Conservation (phyloP, 129 eudicot species). For the Apium graveolens region DNA sequence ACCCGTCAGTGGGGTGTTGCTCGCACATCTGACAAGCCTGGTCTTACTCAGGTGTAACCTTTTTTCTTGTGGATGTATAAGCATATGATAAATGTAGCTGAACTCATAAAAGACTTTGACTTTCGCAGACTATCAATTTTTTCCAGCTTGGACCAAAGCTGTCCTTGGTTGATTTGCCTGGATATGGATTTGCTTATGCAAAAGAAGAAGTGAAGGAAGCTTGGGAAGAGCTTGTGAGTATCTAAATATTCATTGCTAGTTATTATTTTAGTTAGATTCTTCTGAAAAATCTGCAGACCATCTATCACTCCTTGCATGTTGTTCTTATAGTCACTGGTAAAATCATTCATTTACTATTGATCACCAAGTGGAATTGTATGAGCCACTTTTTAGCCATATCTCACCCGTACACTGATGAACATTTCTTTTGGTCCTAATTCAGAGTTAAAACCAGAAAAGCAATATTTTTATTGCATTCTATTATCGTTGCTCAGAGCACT, state of each 20-base stretch:
- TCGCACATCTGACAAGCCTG: slow-evolving; percentile 95
- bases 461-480: neutral
- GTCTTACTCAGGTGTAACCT: slow-evolving; percentile 78
- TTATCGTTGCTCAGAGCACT: neutral
- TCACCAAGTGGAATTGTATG: neutral
- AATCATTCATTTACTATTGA: neutral
- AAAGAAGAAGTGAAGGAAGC: slow-evolving; percentile 93
- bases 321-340: neutral
- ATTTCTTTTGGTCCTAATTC: neutral
- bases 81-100: neutral
- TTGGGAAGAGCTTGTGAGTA: slow-evolving; percentile 95
- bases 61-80: slow-evolving; percentile 12
- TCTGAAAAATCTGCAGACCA: neutral
- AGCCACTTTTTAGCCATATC: neutral
- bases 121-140: slow-evolving; percentile 72
- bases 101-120: neutral
- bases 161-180: slow-evolving; percentile 82
- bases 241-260: slow-evolving; percentile 15
- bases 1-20: slow-evolving; percentile 98
- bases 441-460: neutral
- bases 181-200: slow-evolving; percentile 97
- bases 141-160: slow-evolving; percentile 84
- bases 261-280: neutral
- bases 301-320: neutral
- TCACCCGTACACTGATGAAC: neutral